phyloP scores from a whole-genome alignment of 495 filamentous ascomycete genomes.

The Clohesyomyces aquaticus region DNA sequence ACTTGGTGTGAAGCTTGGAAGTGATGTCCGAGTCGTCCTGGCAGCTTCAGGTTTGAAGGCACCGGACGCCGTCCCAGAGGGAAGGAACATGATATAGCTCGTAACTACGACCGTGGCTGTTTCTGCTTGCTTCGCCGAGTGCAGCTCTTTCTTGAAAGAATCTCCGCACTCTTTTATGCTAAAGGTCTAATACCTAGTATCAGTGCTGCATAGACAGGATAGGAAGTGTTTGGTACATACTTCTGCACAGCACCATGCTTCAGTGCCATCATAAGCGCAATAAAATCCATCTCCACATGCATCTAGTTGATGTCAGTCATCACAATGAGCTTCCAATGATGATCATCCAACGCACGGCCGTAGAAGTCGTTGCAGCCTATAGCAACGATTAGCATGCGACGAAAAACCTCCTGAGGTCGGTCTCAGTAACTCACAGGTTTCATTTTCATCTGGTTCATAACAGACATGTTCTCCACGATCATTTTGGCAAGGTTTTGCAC shows the following conservation, averaged over 20 bases:
- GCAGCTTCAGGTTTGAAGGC: neutral
- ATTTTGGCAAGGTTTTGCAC: neutral
- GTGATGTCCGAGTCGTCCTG: constrained; percentile 2
- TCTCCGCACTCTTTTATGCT: constrained; percentile 2
- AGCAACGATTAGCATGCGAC: neutral
- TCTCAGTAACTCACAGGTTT: neutral
- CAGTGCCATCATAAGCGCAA: neutral
- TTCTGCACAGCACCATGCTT: constrained; percentile 7
- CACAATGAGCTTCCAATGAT: neutral
- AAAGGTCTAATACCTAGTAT: neutral
- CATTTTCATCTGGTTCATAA: neutral
- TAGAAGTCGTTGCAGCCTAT: neutral
- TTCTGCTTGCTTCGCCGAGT: neutral
- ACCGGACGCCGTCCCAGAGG: neutral
- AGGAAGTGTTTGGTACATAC: neutral
- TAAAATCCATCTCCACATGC: neutral
- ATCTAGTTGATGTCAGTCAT: neutral
- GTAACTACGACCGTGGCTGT: neutral
- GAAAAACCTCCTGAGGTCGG: neutral
- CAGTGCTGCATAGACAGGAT: neutral
- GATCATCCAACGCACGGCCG: neutral
- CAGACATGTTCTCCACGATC: neutral
- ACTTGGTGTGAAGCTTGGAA: neutral
- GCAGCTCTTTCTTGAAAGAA: neutral
- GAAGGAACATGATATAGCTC: constrained; percentile 2